Evolutionary conservation across 495 filamentous ascomycete species (phyloP).

Genomic region (Aspergillus campestris): DNA sequence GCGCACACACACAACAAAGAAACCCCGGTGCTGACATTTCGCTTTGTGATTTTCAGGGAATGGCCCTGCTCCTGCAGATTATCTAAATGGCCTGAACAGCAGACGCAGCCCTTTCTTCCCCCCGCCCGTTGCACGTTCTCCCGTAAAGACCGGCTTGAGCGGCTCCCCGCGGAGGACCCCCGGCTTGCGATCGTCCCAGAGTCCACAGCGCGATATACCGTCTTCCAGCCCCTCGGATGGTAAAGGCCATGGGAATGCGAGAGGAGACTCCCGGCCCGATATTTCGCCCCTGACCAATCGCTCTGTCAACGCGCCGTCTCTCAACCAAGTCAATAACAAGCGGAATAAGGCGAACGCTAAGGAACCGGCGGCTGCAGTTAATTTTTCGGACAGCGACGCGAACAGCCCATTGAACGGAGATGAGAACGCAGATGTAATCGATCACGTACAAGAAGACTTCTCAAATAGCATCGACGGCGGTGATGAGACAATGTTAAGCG

Average conservation of each 20-base stretch:
- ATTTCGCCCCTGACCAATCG: conserved; percentile 28
- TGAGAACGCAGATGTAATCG: conserved; percentile 25
- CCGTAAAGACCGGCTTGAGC: conserved; percentile 34
- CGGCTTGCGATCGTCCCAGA: conserved; percentile 33
- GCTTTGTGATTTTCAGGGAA: conserved; percentile 18
- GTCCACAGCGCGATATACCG: conserved; percentile 20
- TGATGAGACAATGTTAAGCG: conserved; percentile 17
- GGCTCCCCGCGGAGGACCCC: conserved; percentile 37
- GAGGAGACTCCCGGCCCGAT: conserved; percentile 19
- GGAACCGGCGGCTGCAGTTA: conserved; percentile 8
- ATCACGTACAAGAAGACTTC: conserved; percentile 20
- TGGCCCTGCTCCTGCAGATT: conserved; percentile 36
- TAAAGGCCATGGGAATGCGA: conserved; percentile 14
- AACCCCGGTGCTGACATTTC: conserved; percentile 6
- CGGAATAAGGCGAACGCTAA: conserved; percentile 32
- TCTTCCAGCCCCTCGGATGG: conserved; percentile 35
- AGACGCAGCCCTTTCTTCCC: conserved; percentile 24
- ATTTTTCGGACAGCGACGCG: conserved; percentile 32
- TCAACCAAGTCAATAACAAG: conserved; percentile 32
- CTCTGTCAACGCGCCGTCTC: conserved; percentile 27
- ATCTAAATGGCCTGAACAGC: conserved; percentile 23
- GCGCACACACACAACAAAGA: not conserved
- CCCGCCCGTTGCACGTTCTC: conserved; percentile 33
- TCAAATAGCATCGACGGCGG: conserved; percentile 19
- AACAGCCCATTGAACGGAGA: conserved; percentile 16